phyloP scores from a whole-genome alignment of 805 yeast species.

The Ogataea wickerhamii region DNA sequence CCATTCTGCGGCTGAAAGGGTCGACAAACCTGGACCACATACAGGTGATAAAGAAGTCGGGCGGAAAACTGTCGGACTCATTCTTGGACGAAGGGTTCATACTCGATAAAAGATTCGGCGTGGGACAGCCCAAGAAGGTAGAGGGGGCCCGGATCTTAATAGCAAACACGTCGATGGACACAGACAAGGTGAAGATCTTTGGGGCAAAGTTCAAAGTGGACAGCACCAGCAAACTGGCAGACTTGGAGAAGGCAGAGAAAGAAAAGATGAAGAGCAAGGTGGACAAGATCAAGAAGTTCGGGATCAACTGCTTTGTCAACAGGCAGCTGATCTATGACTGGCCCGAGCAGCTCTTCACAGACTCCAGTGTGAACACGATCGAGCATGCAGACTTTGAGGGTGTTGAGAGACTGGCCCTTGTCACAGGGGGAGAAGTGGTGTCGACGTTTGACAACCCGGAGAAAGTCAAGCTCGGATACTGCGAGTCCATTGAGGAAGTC shows the following conservation, averaged over 20 bases:
- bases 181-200: conserved; percentile 95
- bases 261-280: conserved; percentile 89
- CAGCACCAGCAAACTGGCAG: conserved; percentile 90
- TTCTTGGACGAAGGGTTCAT: conserved; percentile 96
- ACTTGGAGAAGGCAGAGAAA: conserved; percentile 89
- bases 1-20: conserved; percentile 82
- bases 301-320: conserved; percentile 83
- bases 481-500: conserved; percentile 87
- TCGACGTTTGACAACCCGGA: conserved; percentile 95
- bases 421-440: conserved; percentile 97
- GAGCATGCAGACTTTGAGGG: conserved; percentile 99
- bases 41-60: conserved; percentile 88
- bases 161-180: conserved; percentile 95
- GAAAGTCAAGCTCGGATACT: conserved; percentile 77
- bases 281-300: conserved; percentile 79
- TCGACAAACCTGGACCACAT: conserved; percentile 87
- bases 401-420: conserved; percentile 91
- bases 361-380: conserved; percentile 80
- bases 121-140: conserved; percentile 84
- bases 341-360: conserved; percentile 94
- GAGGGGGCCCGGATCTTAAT: conserved; percentile 82
- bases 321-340: conserved; percentile 96
- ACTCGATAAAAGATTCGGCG: conserved; percentile 87
- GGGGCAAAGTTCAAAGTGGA: conserved; percentile 98
- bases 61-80: conserved; percentile 89